Evolutionary conservation across 306 rosid species (phyloP).

Genomic region (Urtica urens): DNA sequence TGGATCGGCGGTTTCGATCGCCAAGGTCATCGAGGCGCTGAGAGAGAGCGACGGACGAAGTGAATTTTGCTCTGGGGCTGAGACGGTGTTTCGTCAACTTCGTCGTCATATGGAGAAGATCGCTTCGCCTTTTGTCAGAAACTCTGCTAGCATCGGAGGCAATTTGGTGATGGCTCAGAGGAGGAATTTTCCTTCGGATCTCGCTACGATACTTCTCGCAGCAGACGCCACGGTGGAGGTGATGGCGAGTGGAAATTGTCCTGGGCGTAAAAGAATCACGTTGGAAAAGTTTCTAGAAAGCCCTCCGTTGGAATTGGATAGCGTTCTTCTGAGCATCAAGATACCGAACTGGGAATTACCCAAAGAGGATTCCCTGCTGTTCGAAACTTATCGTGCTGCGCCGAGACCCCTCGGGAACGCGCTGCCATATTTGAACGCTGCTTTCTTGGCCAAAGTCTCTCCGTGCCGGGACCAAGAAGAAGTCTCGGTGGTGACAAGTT

Average conservation of each 20-base stretch:
- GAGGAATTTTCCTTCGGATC: slow-evolving; percentile 74
- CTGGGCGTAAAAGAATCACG: slow-evolving; percentile 34
- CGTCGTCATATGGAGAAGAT: slow-evolving; percentile 67
- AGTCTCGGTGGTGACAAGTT: slow-evolving; percentile 29
- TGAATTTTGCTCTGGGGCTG: slow-evolving; percentile 26
- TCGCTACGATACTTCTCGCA: slow-evolving; percentile 71
- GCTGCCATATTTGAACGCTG: slow-evolving; percentile 64
- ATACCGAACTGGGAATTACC: slow-evolving; percentile 40
- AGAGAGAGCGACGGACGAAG: slow-evolving; percentile 14
- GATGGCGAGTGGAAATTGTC: slow-evolving; percentile 37
- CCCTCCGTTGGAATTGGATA: slow-evolving; percentile 42
- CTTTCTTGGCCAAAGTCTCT: slow-evolving; percentile 59
- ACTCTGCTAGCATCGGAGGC: slow-evolving; percentile 75
- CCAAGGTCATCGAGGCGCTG: slow-evolving; percentile 50
- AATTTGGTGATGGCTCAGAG: slow-evolving; percentile 88
- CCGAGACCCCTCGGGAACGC: slow-evolving; percentile 83
- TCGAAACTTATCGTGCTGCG: slow-evolving; percentile 76
- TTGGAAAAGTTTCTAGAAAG: slow-evolving; percentile 62
- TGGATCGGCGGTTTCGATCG: slow-evolving; percentile 63
- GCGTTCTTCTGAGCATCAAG: slow-evolving; percentile 50
- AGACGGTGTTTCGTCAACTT: slow-evolving; percentile 33
- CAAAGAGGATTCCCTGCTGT: slow-evolving; percentile 23
- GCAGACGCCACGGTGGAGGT: slow-evolving; percentile 50
- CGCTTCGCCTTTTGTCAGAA: slow-evolving; percentile 55
- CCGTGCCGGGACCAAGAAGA: too few relatives aligned